Percentiles rank a stretch among this genome's conserved stretches.
Conservation (phyloP, 208 protist genomes). For the Trypanosomatidae sp. region DNA sequence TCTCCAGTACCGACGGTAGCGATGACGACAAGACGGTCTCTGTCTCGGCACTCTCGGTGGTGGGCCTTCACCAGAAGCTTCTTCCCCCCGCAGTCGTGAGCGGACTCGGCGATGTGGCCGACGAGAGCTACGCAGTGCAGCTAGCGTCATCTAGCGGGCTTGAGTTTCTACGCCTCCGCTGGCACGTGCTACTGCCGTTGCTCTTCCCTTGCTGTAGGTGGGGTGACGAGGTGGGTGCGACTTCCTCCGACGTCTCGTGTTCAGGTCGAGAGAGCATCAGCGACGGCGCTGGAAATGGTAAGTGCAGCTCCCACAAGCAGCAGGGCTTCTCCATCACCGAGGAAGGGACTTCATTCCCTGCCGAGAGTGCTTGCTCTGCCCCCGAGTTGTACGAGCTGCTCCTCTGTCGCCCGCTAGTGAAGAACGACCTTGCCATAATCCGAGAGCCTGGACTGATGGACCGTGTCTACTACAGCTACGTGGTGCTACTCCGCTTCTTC, state of each 20-base stretch:
- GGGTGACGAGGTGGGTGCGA: neutral
- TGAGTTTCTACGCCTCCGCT: slow-evolving; percentile 67
- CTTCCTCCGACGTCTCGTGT: neutral
- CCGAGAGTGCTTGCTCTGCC: slow-evolving; percentile 9
- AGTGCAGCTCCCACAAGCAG: neutral
- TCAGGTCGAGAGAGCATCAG: neutral
- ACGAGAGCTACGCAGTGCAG: slow-evolving; percentile 67
- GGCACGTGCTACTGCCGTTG: slow-evolving; percentile 57
- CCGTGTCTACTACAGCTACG: slow-evolving; percentile 85
- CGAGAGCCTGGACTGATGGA: slow-evolving; percentile 71
- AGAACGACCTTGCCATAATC: slow-evolving; percentile 36
- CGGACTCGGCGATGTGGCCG: slow-evolving; percentile 30
- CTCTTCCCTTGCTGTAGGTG: slow-evolving; percentile 44
- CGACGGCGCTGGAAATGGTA: neutral
- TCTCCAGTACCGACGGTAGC: neutral
- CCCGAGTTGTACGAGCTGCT: slow-evolving; percentile 9
- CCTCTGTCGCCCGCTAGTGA: slow-evolving; percentile 13
- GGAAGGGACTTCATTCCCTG: neutral
- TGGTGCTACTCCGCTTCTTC: slow-evolving; percentile 86
- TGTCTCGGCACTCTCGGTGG: slow-evolving; percentile 34
- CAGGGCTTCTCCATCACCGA: neutral
- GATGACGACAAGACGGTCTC: neutral
- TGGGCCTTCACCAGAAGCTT: slow-evolving; percentile 68
- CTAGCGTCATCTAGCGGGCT: slow-evolving; percentile 60
- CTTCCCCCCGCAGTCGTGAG: slow-evolving; percentile 50